These are phyloP conservation scores for sorghum (Sorghum bicolor) DNA, from an alignment of 176 grass and related monocot genomes.

Conservation along the genomic window DNA sequence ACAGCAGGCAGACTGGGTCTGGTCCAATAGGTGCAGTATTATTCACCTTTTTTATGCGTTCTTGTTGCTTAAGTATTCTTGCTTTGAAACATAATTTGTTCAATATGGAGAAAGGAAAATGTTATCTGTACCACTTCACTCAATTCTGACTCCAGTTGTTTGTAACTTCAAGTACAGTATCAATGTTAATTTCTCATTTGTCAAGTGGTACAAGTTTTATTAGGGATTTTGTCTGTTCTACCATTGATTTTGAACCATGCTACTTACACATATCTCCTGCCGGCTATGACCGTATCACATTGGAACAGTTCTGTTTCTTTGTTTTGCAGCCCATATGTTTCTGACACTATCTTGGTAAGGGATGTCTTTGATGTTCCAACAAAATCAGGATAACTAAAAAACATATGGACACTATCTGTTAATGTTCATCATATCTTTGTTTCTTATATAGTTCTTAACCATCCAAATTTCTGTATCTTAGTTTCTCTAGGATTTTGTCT, in stretches of 20 bases:
- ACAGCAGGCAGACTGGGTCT: constrained; percentile 67
- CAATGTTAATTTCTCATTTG: not conserved
- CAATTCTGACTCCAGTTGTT: not conserved
- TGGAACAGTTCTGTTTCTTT: not conserved
- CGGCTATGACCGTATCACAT: not conserved
- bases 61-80: constrained; percentile 7
- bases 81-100: not conserved
- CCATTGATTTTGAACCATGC: not conserved
- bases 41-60: not conserved
- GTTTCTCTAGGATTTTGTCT: not conserved
- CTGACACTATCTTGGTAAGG: not conserved
- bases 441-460: not conserved
- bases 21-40: constrained; percentile 68
- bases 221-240: not conserved
- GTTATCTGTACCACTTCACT: not conserved
- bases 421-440: not conserved
- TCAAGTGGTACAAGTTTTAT: not conserved
- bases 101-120: not conserved
- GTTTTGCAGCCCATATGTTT: not conserved
- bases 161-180: not conserved
- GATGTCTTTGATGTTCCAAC: not conserved
- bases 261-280: not conserved
- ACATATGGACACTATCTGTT: not conserved
- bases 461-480: not conserved
- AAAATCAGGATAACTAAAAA: not conserved